A percentile compares a stretch with the other conserved stretches of the same genome.
Evolutionary conservation across 768 basidiomycete genomes (phyloP).

Genomic region (Pleurotus sapidus): DNA sequence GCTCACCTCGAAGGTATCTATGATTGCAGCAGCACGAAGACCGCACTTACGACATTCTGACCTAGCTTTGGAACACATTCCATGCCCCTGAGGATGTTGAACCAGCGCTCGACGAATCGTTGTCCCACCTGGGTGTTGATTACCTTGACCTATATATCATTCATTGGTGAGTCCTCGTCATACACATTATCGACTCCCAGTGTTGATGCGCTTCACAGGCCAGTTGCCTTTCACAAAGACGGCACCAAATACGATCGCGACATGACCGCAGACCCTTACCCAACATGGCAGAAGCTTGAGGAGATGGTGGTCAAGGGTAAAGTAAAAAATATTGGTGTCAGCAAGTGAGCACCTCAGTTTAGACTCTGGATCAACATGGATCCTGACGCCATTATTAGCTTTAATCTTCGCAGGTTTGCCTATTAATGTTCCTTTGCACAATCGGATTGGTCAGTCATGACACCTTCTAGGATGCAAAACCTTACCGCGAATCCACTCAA

Average conservation of each 20-base stretch:
- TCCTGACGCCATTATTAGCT: conserved; percentile 29
- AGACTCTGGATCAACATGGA: background rate
- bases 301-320: conserved; percentile 76
- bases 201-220: conserved; percentile 35
- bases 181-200: background rate
- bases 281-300: conserved; percentile 81
- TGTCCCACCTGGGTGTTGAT: conserved; percentile 55
- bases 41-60: background rate
- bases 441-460: conserved; percentile 11
- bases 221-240: conserved; percentile 62
- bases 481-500: conserved; percentile 59
- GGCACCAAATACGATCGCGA: conserved; percentile 44
- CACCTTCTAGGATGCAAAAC: conserved; percentile 46
- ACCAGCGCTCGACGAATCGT: conserved; percentile 60
- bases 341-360: conserved; percentile 52
- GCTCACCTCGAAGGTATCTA: conserved; percentile 57
- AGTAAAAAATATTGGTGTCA: conserved; percentile 75
- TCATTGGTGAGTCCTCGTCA: conserved; percentile 52
- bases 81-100: conserved; percentile 76
- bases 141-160: conserved; percentile 83
- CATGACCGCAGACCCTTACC: conserved; percentile 68
- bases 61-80: conserved; percentile 72
- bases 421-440: background rate
- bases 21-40: background rate
- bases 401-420: conserved; percentile 54